phyloP scores from a whole-genome alignment of 352 stramenopile genomes.

The Phytophthora pinifolia region DNA sequence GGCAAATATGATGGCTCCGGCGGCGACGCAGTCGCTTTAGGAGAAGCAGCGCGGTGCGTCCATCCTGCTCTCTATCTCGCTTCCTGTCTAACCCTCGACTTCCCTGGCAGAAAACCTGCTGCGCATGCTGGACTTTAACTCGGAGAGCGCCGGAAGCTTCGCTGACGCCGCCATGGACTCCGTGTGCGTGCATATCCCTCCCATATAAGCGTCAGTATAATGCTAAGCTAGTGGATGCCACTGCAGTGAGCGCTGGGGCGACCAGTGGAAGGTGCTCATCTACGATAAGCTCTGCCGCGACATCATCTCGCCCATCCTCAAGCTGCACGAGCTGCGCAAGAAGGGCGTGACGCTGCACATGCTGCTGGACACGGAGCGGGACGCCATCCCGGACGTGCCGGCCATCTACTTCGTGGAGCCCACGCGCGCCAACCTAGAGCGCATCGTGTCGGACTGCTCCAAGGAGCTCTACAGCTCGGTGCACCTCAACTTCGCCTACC shows the following conservation, averaged over 20 bases:
- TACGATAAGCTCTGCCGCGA: slow-evolving; percentile 96
- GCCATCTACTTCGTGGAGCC: slow-evolving; percentile 98
- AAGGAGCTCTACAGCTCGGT: slow-evolving; percentile 92
- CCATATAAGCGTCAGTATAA: neutral
- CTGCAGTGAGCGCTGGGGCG: slow-evolving; percentile 69
- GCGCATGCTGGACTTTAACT: slow-evolving; percentile 87
- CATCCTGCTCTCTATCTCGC: neutral
- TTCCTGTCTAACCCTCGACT: neutral
- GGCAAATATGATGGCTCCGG: slow-evolving; percentile 38
- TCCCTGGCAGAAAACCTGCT: slow-evolving; percentile 62
- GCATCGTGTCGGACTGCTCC: slow-evolving; percentile 93
- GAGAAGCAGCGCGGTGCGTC: slow-evolving; percentile 78
- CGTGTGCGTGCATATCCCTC: slow-evolving; percentile 18
- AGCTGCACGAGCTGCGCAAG: slow-evolving; percentile 95
- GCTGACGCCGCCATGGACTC: slow-evolving; percentile 40
- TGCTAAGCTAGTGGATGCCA: neutral
- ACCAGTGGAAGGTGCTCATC: slow-evolving; percentile 96
- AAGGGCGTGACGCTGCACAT: slow-evolving; percentile 98
- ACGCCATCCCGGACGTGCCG: slow-evolving; percentile 96
- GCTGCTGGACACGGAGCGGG: slow-evolving; percentile 92
- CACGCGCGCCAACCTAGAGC: slow-evolving; percentile 93
- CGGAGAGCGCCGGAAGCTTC: slow-evolving; percentile 44
- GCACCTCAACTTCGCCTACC: slow-evolving; percentile 95
- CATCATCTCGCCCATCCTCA: slow-evolving; percentile 98
- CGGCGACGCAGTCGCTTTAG: slow-evolving; percentile 60